These are phyloP conservation scores for Emydomyces testavorans DNA, from an alignment of 2,329 filamentous ascomycete species.

Conservation along the genomic window DNA sequence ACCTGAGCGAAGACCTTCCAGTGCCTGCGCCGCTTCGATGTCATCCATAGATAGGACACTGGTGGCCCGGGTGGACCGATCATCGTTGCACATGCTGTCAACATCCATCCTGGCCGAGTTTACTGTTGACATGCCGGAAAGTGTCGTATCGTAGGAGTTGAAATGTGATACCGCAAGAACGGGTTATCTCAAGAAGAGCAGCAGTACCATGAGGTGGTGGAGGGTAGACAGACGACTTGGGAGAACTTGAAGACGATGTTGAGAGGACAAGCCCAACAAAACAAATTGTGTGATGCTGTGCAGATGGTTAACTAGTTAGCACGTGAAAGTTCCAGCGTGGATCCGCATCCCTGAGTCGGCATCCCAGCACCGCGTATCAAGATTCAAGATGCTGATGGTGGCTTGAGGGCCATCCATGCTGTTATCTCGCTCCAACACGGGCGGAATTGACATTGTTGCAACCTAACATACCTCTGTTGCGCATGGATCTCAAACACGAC, in stretches of 20 bases:
- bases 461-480: too few relatives aligned
- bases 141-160: too few relatives aligned
- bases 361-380: not conserved
- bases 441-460: too few relatives aligned
- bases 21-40: slow-evolving; percentile 56
- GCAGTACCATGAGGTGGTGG: not conserved
- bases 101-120: slow-evolving; percentile 30
- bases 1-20: slow-evolving; percentile 65
- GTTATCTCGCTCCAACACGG: not conserved
- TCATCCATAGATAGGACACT: slow-evolving; percentile 41
- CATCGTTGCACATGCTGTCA: slow-evolving; percentile 28
- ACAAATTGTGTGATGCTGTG: not conserved
- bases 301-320: not conserved
- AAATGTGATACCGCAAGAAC: not conserved
- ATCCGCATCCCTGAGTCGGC: not conserved
- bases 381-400: too few relatives aligned
- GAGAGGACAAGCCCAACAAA: too few relatives aligned
- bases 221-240: too few relatives aligned
- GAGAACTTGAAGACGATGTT: not conserved
- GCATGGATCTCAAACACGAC: not conserved
- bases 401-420: not conserved
- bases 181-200: not conserved
- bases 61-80: slow-evolving; percentile 34
- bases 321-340: slow-evolving; percentile 2
- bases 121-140: slow-evolving; percentile 2